Evolutionary conservation across 2,329 filamentous ascomycete genomes (phyloP), one percentile per base, ranked within the genome.

Genomic region (Pseudocercospora fijiensis): DNA sequence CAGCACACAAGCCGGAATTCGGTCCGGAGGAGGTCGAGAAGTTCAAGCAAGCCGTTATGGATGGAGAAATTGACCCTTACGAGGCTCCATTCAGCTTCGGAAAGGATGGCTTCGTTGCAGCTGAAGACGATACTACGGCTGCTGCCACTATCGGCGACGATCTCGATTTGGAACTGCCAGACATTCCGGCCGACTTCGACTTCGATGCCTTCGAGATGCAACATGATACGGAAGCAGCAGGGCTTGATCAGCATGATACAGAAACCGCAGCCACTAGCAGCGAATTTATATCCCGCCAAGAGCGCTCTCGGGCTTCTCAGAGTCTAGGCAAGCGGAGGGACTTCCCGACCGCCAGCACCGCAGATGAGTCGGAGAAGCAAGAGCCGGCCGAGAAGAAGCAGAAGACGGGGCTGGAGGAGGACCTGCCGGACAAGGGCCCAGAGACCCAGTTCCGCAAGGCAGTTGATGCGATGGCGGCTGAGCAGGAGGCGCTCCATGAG

Each of bases 321-420:
- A 49, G 62, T 8, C 64, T 67, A 6, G 67, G 69, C 16, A 70
- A 70, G 69, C 66, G 69, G 22, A 70, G 69, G 64, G 60, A 57
- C 22, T 53, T 43, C 11, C 26, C 52, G 33, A 26, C 57, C n/a
- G 30, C 24, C 41, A 24, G 45, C 5, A 27, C 4, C 6, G 37
- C 37, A 41, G 16, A 41, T 8, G 37, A 8, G 16, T 41, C 5
- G 37, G 45, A 24, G 45, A 16, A 26, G n/a, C n/a, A 27, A n/a
- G 45, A 22, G 24, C 30, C 20, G 24, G 56, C 9, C n/a, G 52
- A n/a, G 24, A 64, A 59, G 58, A 63, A 64, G 64, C 57, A 49
- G 22, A 61, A 60, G 56, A 47, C 37, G 20, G 49, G 51, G 41
- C 5, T 2, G 20, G 49, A 47, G 43, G 49, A 53, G 45, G 45